These are phyloP conservation scores for Phellopilus nigrolimitatus DNA, from an alignment of 1,284 basidiomycete genomes.

Conservation along the genomic window DNA sequence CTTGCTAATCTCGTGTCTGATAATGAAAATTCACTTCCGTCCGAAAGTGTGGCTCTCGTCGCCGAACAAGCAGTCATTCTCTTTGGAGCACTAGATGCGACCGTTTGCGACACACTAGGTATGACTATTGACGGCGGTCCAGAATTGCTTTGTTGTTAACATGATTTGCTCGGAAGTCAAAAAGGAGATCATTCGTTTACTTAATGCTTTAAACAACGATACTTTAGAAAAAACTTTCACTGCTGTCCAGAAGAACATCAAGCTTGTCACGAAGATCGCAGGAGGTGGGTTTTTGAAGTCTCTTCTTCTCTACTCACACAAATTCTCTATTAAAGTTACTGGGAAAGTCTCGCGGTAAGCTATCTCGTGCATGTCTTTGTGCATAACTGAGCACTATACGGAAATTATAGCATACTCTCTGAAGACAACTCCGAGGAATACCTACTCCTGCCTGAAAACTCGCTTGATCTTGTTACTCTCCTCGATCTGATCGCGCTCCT, in stretches of 20 bases:
- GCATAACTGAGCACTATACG: background rate
- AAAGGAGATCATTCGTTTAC: slow-evolving; percentile 9
- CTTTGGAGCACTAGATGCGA: background rate
- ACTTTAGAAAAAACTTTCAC: background rate
- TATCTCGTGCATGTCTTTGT: background rate
- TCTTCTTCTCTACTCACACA: background rate
- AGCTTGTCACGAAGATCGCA: slow-evolving; percentile 6
- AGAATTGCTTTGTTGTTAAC: background rate
- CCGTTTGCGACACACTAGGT: background rate
- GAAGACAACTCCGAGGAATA: background rate
- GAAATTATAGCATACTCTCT: background rate
- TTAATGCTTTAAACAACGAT: background rate
- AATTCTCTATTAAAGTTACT: slow-evolving; percentile 2
- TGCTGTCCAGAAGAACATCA: slow-evolving; percentile 2
- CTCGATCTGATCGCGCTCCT: slow-evolving; percentile 32
- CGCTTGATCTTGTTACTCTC: slow-evolving; percentile 23
- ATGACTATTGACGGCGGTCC: background rate
- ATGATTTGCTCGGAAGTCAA: slow-evolving; percentile 1
- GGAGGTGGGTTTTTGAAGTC: background rate
- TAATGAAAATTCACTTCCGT: background rate
- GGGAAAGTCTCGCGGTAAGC: slow-evolving; percentile 4
- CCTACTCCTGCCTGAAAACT: background rate
- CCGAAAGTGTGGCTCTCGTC: background rate
- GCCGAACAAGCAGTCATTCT: slow-evolving; percentile 1
- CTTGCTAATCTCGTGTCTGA: slow-evolving; percentile 3